Base-by-base conservation (phyloP, 2,329 filamentous ascomycete species). In the Didymella sp. region DNA sequence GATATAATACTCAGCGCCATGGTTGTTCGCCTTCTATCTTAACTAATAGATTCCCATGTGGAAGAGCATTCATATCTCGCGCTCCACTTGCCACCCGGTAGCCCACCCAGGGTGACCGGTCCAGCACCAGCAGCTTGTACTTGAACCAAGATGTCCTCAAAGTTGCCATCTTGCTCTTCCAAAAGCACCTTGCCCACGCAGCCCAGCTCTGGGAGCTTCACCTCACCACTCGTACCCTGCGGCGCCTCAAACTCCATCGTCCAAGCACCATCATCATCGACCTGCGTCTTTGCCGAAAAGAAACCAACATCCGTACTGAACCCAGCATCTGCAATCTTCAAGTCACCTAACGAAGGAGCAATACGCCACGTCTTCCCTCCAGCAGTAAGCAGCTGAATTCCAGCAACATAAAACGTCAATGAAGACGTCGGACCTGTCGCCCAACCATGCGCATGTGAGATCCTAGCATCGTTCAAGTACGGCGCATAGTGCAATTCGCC, bases 371-470 rank as follows among this genome's bases (percentile, higher is more conserved):
- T 74, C 45, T 56, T 63, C 1, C 78, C 77, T 5, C 71, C 74
- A 0, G 74, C 68, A 4, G 67, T 76, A 2, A 73, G 62, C 6
- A 80, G 60, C 51, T 76, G 76, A 24, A 83, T 60, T 0, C 77
- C 80, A 0, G 79, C 79, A 1, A 76, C 71, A 52, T 77, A 75
- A 60, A 74, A 70, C 2, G 77, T 80, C 41, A 83, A 61, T 0
- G 76, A 76, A 2, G 71, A 74, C 1, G 80, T 81, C 3, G 81
- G 81, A 0, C 81, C 81, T 0, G 81, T 82, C 0, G 79, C 74
- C 82, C 81, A 84, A 3, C 81, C 80, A 52, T 84, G 81, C 0
- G 81, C 80, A 61, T 82, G 80, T 1, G 72, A 77, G 19, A 83
- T 78, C 0, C 81, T 72, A 0, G 80, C 73, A 51, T 82, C 79